Conservation (phyloP, 768 basidiomycete species). For the Rhodotorula kratochvilovae region DNA sequence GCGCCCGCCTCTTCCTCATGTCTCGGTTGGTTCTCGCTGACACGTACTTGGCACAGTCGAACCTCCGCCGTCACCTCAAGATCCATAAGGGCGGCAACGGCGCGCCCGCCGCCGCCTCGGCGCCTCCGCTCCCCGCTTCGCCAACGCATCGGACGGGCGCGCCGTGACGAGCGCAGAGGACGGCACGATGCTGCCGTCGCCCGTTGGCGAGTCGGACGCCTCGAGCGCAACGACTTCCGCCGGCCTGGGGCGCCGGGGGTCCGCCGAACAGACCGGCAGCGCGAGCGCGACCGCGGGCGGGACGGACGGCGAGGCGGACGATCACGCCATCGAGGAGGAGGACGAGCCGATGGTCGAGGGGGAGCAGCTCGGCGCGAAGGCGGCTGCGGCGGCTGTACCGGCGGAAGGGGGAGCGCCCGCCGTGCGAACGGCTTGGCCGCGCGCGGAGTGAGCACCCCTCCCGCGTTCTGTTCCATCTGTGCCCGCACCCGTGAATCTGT, state of each 20-base stretch:
- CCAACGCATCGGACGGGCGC: no score
- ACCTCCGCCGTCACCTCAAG: conserved; percentile 36
- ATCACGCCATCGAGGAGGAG: background rate
- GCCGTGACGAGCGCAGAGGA: background rate
- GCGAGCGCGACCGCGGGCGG: no score
- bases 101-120: background rate
- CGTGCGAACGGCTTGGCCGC: background rate
- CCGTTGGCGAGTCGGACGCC: no score
- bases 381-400: background rate
- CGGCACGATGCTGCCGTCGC: background rate
- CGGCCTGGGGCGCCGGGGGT: background rate
- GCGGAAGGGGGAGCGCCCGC: background rate
- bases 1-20: background rate
- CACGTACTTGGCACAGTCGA: conserved; percentile 9
- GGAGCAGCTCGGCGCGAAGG: background rate
- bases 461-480: background rate
- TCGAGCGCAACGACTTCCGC: background rate
- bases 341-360: background rate
- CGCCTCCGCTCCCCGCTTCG: no score
- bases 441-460: background rate
- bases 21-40: background rate
- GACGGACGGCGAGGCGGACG: background rate
- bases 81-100: conserved; percentile 29
- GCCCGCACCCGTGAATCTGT: no score
- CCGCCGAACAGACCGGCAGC: no score